Evolutionary conservation across 306 rosid species (phyloP), one percentile per base, ranked within the genome.

Genomic region (Vigna hirtella): DNA sequence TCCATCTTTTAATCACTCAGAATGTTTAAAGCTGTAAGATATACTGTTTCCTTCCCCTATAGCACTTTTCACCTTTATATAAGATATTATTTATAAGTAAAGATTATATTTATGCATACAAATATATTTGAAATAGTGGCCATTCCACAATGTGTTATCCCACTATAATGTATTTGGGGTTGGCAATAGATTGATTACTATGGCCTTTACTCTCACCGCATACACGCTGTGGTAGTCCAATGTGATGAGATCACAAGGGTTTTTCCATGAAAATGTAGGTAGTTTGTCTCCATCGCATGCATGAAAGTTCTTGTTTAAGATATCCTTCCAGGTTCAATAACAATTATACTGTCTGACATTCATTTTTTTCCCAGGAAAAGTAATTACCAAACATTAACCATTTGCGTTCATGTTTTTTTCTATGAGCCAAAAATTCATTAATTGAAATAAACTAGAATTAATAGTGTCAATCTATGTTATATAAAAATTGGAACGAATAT

Each of bases 371-470:
- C 38, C 47, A 34, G 68, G 68, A 16, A 63, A 63, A 2, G 47
- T 63, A 34, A 63, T 9, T 34, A 63, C 68, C 13, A 16, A 34
- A 63, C 16, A 16, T 34, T 34, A 34, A 8, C 26, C 14, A 15
- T 9, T 61, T 61, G 30, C 12, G 30, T 15, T 9, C 9, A 5
- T 26, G 30, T 11, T 59, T 61, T 11, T 5, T 26, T 9, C 16
- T 30, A 13, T 14, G 66, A 30, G 14, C 20, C 18, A 30, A 61
- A 30, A 14, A 13, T 63, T 45, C 62, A 48, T 62, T 20, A 48
- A 69, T 68, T 68, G 24, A 48, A 48, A 28, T 34, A 30, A 63
- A 49, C 34, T 62, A 24, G 49, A 26, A 45, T 57, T 56, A 56
- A 73, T 36, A 47, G 47, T 26, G 47, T 2, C 42, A 74, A 26